Base-by-base conservation (phyloP, 1,284 basidiomycete genomes). In the Wallemia ichthyophaga region DNA sequence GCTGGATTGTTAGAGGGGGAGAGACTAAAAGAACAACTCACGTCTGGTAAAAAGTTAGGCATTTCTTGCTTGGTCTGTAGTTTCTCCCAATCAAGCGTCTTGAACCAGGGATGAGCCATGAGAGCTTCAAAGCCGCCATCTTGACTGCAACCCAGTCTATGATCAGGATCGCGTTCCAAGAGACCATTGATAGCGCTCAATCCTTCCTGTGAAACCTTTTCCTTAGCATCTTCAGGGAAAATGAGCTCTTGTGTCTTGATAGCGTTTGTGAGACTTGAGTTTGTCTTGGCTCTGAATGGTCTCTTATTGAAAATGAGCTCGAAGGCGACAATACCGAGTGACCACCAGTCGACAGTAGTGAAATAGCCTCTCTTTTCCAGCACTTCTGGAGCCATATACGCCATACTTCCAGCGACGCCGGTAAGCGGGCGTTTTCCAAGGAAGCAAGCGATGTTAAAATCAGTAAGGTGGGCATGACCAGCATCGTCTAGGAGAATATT, bases 311-410 rank as follows among this genome's bases (percentile, higher is more conserved):
- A 88, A 25, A 98, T 76, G 71, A 92, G 96, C 71, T 98, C 92
- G 68, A 92, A 98, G 82, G 94, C 95, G 71, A 98, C 96, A 2
- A 91, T 89, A 15, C 92, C 86, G 58, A 91, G 72, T 31, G 85
- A 89, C 89, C 89, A 95, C 89, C 89, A 95, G 70, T 95, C 91
- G 68, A 89, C 94, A 71, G 96, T 92, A 70, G 95, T 91, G 59
- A 89, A 88, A 66, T 98, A 98, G 1, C 92, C 92, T 68, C 94
- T 85, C 73, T 94, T 83, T 68, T 91, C 72, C 75, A 98, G 96
- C 68, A 98, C 94, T 68, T 98, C 92, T 1, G 92, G 92, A 0
- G 94, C 91, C 65, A 98, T 98, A 75, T 98, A 99, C 71, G 98
- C 92, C 0, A 92, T 92, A 24, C 92, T 92, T 62, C 94, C 94